Evolutionary conservation across 805 yeast genomes (phyloP).

Genomic region (Kodamaea neixiangensis): DNA sequence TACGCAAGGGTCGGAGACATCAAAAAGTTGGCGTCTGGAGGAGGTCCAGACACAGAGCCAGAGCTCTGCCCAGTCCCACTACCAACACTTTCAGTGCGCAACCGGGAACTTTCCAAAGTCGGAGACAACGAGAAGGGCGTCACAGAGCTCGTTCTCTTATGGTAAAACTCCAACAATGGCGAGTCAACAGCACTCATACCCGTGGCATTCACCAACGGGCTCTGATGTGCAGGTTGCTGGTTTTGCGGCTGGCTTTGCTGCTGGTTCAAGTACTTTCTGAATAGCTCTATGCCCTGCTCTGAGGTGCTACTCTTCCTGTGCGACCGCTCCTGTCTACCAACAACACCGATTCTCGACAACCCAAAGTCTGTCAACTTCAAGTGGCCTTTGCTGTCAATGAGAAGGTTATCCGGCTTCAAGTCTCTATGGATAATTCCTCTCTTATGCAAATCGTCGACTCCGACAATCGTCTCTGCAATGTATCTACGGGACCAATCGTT

Average conservation of each 20-base stretch:
- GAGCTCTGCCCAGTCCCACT: background rate
- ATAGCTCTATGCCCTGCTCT: slow-evolving; percentile 44
- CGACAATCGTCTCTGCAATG: slow-evolving; percentile 86
- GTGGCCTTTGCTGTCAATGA: slow-evolving; percentile 87
- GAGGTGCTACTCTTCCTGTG: slow-evolving; percentile 45
- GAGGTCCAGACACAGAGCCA: background rate
- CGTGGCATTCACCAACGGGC: slow-evolving; percentile 26
- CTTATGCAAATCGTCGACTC: slow-evolving; percentile 84
- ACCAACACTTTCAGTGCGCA: slow-evolving; percentile 10
- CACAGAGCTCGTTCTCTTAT: slow-evolving; percentile 41
- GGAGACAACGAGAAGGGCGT: slow-evolving; percentile 49
- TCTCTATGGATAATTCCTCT: slow-evolving; percentile 94
- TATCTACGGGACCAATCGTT: slow-evolving; percentile 85
- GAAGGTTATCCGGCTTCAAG: slow-evolving; percentile 88
- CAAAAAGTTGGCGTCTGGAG: slow-evolving; percentile 9
- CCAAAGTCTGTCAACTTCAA: slow-evolving; percentile 95
- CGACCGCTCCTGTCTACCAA: slow-evolving; percentile 63
- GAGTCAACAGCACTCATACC: slow-evolving; percentile 21
- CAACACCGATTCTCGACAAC: slow-evolving; percentile 82
- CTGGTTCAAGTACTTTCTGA: slow-evolving; percentile 29
- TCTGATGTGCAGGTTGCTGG: slow-evolving; percentile 18
- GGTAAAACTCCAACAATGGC: slow-evolving; percentile 26
- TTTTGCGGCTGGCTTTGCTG: slow-evolving; percentile 7
- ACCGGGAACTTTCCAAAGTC: slow-evolving; percentile 29
- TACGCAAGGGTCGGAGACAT: slow-evolving; percentile 18